phyloP scores from a whole-genome alignment of 2,329 filamentous ascomycete genomes.

The Eutypa lata region DNA sequence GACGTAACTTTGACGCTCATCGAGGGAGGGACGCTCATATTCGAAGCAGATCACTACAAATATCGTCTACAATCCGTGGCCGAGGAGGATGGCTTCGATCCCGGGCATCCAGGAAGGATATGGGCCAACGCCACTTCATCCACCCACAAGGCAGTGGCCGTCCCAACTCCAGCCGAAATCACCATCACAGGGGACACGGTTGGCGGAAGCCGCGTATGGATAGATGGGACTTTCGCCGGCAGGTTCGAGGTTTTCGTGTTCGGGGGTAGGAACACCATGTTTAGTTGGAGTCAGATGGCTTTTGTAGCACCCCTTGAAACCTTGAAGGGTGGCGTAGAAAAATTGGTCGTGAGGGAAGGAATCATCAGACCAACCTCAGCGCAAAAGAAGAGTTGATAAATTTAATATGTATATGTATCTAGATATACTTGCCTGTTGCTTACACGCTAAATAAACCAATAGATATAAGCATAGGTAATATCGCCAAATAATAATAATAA shows the following conservation, averaged over 20 bases:
- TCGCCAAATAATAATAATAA: too few relatives aligned
- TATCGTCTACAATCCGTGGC: slow-evolving; percentile 48
- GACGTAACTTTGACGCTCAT: slow-evolving; percentile 40
- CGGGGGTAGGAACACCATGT: slow-evolving; percentile 47
- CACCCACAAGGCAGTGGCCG: slow-evolving; percentile 36
- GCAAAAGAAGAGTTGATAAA: not conserved
- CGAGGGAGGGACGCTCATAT: slow-evolving; percentile 33
- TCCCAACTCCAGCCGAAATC: slow-evolving; percentile 32
- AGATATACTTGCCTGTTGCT: too few relatives aligned
- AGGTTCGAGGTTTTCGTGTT: slow-evolving; percentile 54
- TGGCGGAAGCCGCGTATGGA: slow-evolving; percentile 47
- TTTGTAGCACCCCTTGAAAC: slow-evolving; percentile 47
- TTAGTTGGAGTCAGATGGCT: slow-evolving; percentile 56
- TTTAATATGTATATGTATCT: too few relatives aligned
- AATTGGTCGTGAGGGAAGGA: slow-evolving; percentile 1
- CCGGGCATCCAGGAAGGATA: slow-evolving; percentile 46
- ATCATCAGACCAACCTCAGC: not conserved
- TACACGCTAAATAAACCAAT: too few relatives aligned
- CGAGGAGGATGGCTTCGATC: slow-evolving; percentile 41
- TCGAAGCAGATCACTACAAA: slow-evolving; percentile 38
- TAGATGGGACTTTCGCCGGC: slow-evolving; percentile 42
- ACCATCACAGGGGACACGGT: slow-evolving; percentile 41
- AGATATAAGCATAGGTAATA: too few relatives aligned
- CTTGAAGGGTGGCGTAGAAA: slow-evolving; percentile 10
- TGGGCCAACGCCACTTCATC: slow-evolving; percentile 48